Evolutionary conservation across 768 basidiomycete genomes (phyloP).

Genomic region (Trametopsis cervina): DNA sequence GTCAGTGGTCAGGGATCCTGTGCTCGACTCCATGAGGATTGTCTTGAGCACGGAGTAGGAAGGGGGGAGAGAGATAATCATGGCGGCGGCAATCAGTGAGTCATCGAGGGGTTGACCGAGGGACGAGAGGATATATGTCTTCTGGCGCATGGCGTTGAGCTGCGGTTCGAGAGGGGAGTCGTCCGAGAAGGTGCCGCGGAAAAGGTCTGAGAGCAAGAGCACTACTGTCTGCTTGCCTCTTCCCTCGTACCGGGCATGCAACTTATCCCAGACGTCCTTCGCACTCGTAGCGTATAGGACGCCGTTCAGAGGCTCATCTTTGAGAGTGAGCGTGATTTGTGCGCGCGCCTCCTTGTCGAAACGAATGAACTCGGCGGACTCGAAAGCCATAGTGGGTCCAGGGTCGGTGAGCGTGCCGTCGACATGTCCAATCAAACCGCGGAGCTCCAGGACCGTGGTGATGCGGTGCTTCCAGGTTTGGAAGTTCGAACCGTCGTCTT

Average conservation of each 20-base stretch:
- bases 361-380: neutral
- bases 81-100: slow-evolving; percentile 16
- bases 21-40: slow-evolving; percentile 14
- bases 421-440: slow-evolving; percentile 7
- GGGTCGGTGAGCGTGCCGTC: slow-evolving; percentile 1
- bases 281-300: slow-evolving; percentile 13
- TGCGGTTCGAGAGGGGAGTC: slow-evolving; percentile 14
- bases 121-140: slow-evolving; percentile 9
- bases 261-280: slow-evolving; percentile 17
- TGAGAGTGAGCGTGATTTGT: slow-evolving; percentile 20
- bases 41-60: slow-evolving; percentile 17
- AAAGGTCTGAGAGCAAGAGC: slow-evolving; percentile 19
- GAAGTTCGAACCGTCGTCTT: slow-evolving; percentile 11
- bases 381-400: neutral
- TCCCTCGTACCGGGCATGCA: slow-evolving; percentile 16
- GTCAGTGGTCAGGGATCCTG: slow-evolving; percentile 7
- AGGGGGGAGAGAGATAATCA: slow-evolving; percentile 18
- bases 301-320: slow-evolving; percentile 18
- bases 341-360: slow-evolving; percentile 15
- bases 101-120: slow-evolving; percentile 16
- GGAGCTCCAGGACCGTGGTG: slow-evolving; percentile 17
- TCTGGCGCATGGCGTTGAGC: slow-evolving; percentile 16
- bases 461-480: slow-evolving; percentile 11
- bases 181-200: slow-evolving; percentile 17
- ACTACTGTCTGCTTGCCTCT: slow-evolving; percentile 19